phyloP scores from a whole-genome alignment of 1,139 yeast species.

The Nakaseomyces uthaithaninus region DNA sequence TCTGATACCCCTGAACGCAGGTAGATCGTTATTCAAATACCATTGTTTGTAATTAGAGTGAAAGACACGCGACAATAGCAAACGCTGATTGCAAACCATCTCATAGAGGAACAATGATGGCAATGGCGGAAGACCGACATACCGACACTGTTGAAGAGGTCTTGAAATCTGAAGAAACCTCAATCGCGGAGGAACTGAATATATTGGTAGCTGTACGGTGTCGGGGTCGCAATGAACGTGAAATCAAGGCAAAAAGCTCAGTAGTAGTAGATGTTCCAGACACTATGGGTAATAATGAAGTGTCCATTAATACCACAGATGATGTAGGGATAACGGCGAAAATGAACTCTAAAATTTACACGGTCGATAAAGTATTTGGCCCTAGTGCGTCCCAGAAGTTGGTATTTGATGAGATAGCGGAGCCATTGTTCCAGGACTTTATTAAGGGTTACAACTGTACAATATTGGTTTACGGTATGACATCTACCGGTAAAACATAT shows the following conservation, averaged over 20 bases:
- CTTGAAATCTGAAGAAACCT: neutral
- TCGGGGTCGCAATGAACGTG: slow-evolving; percentile 70
- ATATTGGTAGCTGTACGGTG: slow-evolving; percentile 86
- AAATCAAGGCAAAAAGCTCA: slow-evolving; percentile 61
- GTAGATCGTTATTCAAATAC: no score
- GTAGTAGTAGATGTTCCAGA: slow-evolving; percentile 49
- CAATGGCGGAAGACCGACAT: neutral
- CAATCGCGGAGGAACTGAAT: slow-evolving; percentile 34
- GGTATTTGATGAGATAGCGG: slow-evolving; percentile 54
- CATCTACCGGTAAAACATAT: slow-evolving; percentile 73
- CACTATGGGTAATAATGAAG: slow-evolving; percentile 31
- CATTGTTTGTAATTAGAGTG: no score
- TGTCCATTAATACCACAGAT: slow-evolving; percentile 36
- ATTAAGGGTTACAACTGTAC: slow-evolving; percentile 65
- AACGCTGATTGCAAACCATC: no score
- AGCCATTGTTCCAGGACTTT: slow-evolving; percentile 58
- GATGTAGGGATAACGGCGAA: slow-evolving; percentile 39
- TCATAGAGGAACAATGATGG: neutral
- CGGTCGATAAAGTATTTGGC: slow-evolving; percentile 69
- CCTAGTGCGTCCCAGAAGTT: slow-evolving; percentile 57
- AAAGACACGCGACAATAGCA: no score
- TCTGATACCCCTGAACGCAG: no score
- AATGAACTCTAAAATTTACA: slow-evolving; percentile 42
- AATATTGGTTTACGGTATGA: slow-evolving; percentile 71
- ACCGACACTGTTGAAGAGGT: neutral